phyloP scores from a whole-genome alignment of 208 protist species.

The Trypanosoma mega region DNA sequence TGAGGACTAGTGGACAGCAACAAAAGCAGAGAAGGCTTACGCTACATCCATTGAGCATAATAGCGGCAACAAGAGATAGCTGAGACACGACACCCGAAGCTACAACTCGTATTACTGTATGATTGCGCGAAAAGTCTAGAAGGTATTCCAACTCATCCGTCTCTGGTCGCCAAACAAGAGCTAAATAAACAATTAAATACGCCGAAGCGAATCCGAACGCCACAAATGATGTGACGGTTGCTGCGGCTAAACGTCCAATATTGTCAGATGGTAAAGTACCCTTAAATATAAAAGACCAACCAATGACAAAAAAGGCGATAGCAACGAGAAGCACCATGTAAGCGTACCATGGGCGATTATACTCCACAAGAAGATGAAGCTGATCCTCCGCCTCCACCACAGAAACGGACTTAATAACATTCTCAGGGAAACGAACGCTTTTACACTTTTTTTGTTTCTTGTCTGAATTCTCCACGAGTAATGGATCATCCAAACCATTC shows the following conservation, averaged over 20 bases:
- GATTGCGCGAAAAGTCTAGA: conserved; percentile 15
- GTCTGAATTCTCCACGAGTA: not conserved
- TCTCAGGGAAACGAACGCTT: conserved; percentile 30
- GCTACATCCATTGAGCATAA: conserved; percentile 21
- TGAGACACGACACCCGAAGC: conserved; percentile 16
- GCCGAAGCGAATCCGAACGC: conserved; percentile 28
- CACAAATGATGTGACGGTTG: conserved; percentile 23
- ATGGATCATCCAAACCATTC: not conserved
- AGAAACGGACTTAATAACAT: conserved; percentile 34
- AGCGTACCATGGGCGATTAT: conserved; percentile 29
- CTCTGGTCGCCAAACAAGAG: conserved; percentile 24
- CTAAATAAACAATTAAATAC: conserved; percentile 23
- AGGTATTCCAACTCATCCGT: conserved; percentile 17
- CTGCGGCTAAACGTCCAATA: conserved; percentile 11
- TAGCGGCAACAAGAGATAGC: conserved; percentile 19
- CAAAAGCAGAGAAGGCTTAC: conserved; percentile 25
- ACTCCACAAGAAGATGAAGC: conserved; percentile 27
- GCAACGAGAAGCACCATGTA: conserved; percentile 17
- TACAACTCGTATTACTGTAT: conserved; percentile 10
- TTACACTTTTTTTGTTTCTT: conserved; percentile 22
- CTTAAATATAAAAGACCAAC: conserved; percentile 19
- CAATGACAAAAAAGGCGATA: conserved; percentile 30
- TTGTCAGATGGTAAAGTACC: not conserved
- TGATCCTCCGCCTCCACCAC: conserved; percentile 30
- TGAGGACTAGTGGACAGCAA: conserved; percentile 26